Base-by-base conservation (phyloP, 805 yeast genomes). In the Wickerhamiella dianesei region DNA sequence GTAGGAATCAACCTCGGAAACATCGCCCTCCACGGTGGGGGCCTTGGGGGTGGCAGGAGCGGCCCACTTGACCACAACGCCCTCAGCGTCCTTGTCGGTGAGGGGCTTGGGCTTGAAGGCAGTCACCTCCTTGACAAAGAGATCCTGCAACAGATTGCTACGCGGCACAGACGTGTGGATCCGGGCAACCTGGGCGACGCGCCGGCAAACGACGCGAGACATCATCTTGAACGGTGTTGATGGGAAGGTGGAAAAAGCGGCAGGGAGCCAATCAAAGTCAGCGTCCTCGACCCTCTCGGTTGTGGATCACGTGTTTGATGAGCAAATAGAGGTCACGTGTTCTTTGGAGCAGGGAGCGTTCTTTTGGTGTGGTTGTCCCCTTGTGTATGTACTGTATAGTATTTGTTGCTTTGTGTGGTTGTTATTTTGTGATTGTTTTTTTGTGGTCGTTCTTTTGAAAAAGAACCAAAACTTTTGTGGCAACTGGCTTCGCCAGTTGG, bases 101-200 rank as follows among this genome's bases (percentile, higher is more conserved):
- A 80, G 63, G 51, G 86, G 78, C 50, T 80, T 75, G 63, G 95
- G 88, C 74, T 87, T 86, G 79, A 84, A 88, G 52, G 78, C 77
- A 72, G 80, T 84, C 68, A 92, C 72, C 68, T 88, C 95, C 65
- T 75, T 78, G 62, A 89, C 69, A 73, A 88, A 88, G 58, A 88
- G 75, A 56, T 88, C 95, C 65, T 84, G 75, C 62, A 88, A 67
- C 63, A 82, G 71, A 74, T 88, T 75, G 56, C 55, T 52, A 43
- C 61, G 59, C 25, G 52, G 56, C 18, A 44, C 56, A 17, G 61
- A 54, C 37, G 59, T 55, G 56, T 53, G 58, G 54, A 59, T 43
- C 46, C 48, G 20, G 42, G 53, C 50, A 42, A 45, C 49, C 45
- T 43, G 45, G 36, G 54, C 52, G 20, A 43, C 19, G 36, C 45